phyloP scores from a whole-genome alignment of 2,329 filamentous ascomycete species.

The Intubia oerlemansii region DNA sequence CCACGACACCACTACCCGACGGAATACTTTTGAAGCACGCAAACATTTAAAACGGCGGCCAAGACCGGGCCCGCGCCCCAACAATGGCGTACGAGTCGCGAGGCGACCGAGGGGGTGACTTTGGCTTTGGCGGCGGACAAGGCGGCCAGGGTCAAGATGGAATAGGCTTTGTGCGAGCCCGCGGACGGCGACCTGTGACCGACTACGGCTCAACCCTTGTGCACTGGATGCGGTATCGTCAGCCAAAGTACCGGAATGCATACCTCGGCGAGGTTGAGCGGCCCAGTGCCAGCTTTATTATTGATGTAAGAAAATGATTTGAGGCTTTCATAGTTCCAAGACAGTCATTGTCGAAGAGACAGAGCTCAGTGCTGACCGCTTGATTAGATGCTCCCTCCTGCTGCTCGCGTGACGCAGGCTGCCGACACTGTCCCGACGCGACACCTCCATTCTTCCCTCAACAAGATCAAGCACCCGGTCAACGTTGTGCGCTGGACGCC shows the following conservation, averaged over 20 bases:
- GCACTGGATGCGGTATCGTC: conserved; percentile 75
- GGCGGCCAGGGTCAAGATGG: conserved; percentile 3
- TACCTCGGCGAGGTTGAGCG: conserved; percentile 59
- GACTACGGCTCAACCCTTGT: conserved; percentile 82
- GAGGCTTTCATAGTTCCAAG: too few species aligned
- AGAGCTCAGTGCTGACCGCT: too few species aligned
- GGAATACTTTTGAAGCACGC: too few species aligned
- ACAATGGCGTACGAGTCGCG: conserved; percentile 9
- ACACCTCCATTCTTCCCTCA: conserved; percentile 90
- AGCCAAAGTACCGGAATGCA: conserved; percentile 51
- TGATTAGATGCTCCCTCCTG: conserved; percentile 79
- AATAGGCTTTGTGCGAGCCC: conserved; percentile 4
- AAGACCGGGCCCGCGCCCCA: conserved; percentile 4
- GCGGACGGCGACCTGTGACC: conserved; percentile 45
- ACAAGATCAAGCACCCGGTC: conserved; percentile 94
- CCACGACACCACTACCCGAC: too few species aligned
- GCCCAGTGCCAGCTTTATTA: conserved; percentile 72
- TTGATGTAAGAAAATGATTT: conserved; percentile 42
- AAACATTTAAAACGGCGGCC: too few species aligned
- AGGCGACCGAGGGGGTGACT: conserved; percentile 6
- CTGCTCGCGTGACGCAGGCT: conserved; percentile 50
- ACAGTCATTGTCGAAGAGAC: neutral
- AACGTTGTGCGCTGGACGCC: conserved; percentile 97
- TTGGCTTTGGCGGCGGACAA: conserved; percentile 4
- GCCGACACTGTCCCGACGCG: conserved; percentile 85